Evolutionary conservation across 345 rosid genomes (phyloP).

Genomic region (sweet orange (Citrus sinensis)): DNA sequence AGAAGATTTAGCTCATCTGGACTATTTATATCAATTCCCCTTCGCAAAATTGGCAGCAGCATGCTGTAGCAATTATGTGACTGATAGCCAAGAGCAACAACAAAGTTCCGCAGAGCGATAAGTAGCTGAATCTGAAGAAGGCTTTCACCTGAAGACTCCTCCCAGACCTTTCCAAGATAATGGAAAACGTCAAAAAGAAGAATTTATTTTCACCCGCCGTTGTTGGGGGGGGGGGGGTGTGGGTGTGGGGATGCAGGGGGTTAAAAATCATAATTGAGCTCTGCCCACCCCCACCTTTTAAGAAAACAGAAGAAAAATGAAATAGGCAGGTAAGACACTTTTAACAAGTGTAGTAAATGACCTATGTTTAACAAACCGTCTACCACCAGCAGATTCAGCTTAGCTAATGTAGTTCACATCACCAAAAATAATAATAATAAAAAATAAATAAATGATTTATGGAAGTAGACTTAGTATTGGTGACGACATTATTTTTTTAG

Average conservation of each 20-base stretch:
- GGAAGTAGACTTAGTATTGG: neutral
- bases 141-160: constrained; percentile 93
- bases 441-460: neutral
- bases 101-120: constrained; percentile 86
- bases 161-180: constrained; percentile 69
- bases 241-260: too few species aligned
- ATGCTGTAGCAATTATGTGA: constrained; percentile 75
- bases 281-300: too few species aligned
- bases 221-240: too few species aligned
- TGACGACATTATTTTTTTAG: neutral
- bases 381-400: neutral
- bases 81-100: constrained; percentile 83
- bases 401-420: neutral
- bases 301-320: neutral
- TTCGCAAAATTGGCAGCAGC: constrained; percentile 82
- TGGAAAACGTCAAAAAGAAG: neutral
- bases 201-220: too few species aligned
- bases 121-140: constrained; percentile 98
- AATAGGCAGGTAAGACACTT: neutral
- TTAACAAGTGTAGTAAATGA: neutral
- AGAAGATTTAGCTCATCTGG: constrained; percentile 93
- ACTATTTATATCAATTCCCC: constrained; percentile 78
- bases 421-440: too few species aligned
- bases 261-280: too few species aligned
- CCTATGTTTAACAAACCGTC: neutral